Evolutionary conservation across 805 yeast genomes (phyloP).

Genomic region (Cyberlindnera misumaiensis): DNA sequence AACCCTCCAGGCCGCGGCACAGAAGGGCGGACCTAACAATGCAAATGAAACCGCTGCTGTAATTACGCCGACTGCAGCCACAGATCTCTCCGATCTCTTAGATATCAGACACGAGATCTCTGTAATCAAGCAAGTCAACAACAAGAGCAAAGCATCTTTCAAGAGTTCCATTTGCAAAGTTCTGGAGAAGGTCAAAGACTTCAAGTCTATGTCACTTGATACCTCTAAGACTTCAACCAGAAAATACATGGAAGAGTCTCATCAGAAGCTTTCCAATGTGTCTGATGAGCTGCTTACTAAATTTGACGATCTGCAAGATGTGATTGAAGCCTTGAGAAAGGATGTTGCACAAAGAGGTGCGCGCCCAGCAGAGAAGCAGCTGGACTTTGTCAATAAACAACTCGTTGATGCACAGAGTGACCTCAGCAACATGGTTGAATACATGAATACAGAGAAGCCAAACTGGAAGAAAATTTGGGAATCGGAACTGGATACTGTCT

Average conservation of each 20-base stretch:
- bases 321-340: conserved; percentile 79
- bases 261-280: conserved; percentile 63
- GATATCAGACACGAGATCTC: conserved; percentile 54
- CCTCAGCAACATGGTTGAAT: conserved; percentile 49
- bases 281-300: conserved; percentile 67
- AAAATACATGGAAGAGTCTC: conserved; percentile 70
- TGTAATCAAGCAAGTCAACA: conserved; percentile 51
- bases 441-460: conserved; percentile 64
- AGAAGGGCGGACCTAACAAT: not conserved
- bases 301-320: conserved; percentile 88
- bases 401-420: conserved; percentile 48
- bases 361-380: conserved; percentile 67
- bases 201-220: conserved; percentile 42
- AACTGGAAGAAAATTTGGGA: conserved; percentile 93
- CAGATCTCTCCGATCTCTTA: conserved; percentile 21
- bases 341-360: conserved; percentile 93
- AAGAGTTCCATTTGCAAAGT: conserved; percentile 38
- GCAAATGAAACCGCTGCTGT: not conserved
- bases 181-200: conserved; percentile 38
- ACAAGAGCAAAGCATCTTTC: conserved; percentile 34
- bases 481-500: conserved; percentile 76
- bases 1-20: not conserved
- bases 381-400: conserved; percentile 60
- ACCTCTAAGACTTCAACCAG: conserved; percentile 31
- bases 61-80: conserved; percentile 2